Conservation (phyloP, 495 filamentous ascomycete species). For the Aspergillus funiculosus region DNA sequence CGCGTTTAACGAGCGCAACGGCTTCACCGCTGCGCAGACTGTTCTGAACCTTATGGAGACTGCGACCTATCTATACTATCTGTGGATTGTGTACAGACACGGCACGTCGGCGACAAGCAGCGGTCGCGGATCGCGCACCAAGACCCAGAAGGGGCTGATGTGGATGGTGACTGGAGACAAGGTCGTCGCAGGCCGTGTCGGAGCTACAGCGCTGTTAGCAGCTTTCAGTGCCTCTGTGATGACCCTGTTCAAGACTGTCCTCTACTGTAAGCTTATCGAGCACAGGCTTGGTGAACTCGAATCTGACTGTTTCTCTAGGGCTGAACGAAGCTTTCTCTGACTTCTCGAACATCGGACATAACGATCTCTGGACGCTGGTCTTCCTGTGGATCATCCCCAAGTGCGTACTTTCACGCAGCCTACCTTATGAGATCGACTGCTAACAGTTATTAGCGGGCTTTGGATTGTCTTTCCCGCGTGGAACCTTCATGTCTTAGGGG, state of each 20-base stretch:
- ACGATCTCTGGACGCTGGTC: conserved; percentile 50
- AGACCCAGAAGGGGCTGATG: conserved; percentile 28
- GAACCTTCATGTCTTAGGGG: conserved; percentile 62
- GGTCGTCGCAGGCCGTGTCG: conserved; percentile 52
- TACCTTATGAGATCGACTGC: neutral
- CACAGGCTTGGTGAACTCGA: neutral
- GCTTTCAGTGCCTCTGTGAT: conserved; percentile 66
- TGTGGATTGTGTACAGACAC: conserved; percentile 52
- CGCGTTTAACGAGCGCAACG: conserved; percentile 62
- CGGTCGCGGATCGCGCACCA: conserved; percentile 32
- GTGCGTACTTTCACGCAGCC: conserved; percentile 45
- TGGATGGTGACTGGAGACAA: conserved; percentile 45
- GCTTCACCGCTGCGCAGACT: conserved; percentile 76
- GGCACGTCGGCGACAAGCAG: conserved; percentile 31
- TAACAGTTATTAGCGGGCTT: conserved; percentile 51
- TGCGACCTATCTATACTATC: conserved; percentile 62
- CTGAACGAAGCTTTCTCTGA: conserved; percentile 71
- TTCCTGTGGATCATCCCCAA: conserved; percentile 75
- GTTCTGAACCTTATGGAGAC: conserved; percentile 70
- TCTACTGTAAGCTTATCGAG: conserved; percentile 64
- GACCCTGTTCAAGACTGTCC: conserved; percentile 80
- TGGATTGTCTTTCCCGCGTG: conserved; percentile 73
- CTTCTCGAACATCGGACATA: conserved; percentile 77
- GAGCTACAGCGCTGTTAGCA: conserved; percentile 58
- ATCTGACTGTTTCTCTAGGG: conserved; percentile 41